A percentile compares a stretch with the other conserved stretches of the same genome.
Conservation (phyloP, 2,329 filamentous ascomycete genomes). For the Stagonosporopsis vannaccii region DNA sequence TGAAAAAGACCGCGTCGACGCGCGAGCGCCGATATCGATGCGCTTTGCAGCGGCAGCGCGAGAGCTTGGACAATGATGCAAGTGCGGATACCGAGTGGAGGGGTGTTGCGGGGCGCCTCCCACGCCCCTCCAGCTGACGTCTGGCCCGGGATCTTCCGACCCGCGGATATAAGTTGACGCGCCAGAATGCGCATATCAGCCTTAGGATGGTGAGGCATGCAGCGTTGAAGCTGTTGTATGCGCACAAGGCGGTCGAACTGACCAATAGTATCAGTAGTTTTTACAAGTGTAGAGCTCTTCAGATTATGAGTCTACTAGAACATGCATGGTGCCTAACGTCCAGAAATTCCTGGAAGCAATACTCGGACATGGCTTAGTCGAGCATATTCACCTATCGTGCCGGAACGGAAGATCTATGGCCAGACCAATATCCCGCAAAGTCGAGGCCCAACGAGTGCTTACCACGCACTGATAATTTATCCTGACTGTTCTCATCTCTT, state of each 20-base stretch:
- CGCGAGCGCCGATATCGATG: constrained; percentile 21
- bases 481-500: constrained; percentile 1
- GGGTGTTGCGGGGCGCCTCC: constrained; percentile 26
- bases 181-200: constrained; percentile 8
- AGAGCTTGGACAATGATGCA: constrained; percentile 31
- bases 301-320: neutral
- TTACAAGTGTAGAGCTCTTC: neutral
- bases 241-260: too few species aligned
- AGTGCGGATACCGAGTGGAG: constrained; percentile 24
- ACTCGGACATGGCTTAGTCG: constrained; percentile 14
- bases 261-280: neutral
- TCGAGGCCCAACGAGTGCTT: constrained; percentile 4
- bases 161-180: constrained; percentile 31
- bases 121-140: constrained; percentile 16
- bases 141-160: constrained; percentile 38
- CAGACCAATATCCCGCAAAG: constrained; percentile 15
- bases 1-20: constrained; percentile 11
- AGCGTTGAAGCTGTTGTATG: neutral
- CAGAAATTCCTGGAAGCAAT: neutral
- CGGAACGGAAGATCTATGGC: constrained; percentile 18
- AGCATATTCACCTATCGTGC: constrained; percentile 8
- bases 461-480: constrained; percentile 8
- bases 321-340: neutral
- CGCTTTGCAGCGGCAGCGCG: constrained; percentile 37
- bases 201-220: neutral